Percentiles rank a stretch among this genome's conserved stretches.
Conservation (phyloP, 768 basidiomycete species). For the Strobilomyces confusus region DNA sequence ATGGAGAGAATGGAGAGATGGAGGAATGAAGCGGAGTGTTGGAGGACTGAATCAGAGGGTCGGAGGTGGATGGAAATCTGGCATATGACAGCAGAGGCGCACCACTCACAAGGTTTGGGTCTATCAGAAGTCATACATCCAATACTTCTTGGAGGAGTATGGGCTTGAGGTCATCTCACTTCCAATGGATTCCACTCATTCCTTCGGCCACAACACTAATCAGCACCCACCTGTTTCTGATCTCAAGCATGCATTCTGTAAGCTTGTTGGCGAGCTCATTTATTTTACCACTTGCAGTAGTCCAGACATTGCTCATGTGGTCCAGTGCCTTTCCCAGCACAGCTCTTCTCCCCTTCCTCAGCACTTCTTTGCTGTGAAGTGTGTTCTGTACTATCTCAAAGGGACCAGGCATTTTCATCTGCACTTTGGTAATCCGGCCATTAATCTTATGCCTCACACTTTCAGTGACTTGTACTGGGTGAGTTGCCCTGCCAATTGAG, state of each 20-base stretch:
- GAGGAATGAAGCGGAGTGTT: too few relatives aligned
- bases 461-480: background rate
- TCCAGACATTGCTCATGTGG: background rate
- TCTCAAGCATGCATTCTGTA: background rate
- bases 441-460: background rate
- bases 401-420: background rate
- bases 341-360: background rate
- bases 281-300: background rate
- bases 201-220: background rate
- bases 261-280: background rate
- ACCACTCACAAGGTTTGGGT: background rate
- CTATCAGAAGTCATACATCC: background rate
- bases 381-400: background rate
- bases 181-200: background rate
- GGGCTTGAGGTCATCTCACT: background rate
- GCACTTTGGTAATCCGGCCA: background rate
- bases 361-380: background rate
- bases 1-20: too few relatives aligned
- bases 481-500: rapidly evolving
- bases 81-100: too few relatives aligned
- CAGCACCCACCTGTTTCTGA: background rate
- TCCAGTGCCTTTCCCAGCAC: background rate
- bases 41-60: too few relatives aligned
- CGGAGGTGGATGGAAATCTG: too few relatives aligned
- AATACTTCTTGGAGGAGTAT: background rate